Base-by-base conservation (phyloP, 208 protist genomes). In the Trypanosoma scelopori region DNA sequence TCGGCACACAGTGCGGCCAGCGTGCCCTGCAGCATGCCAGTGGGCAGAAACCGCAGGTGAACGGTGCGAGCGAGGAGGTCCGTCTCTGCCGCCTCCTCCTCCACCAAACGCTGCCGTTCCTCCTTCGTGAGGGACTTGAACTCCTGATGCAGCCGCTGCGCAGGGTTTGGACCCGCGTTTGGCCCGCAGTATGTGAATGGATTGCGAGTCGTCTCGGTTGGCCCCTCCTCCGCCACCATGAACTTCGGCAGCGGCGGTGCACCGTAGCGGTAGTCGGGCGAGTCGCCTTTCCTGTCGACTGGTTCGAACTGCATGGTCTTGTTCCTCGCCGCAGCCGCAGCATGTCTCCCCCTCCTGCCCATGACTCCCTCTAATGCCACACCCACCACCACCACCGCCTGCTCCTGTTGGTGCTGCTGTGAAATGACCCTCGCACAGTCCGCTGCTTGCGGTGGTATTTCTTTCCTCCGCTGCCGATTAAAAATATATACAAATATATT, bases 81-180 rank as follows among this genome's bases (percentile, higher is more conserved):
- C 3, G 74, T 76, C 5, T 71, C 68, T 20, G 66, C 72, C 20
- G 74, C 80, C 60, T 83, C 63, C 35, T 74, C 55, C 51, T 85
- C 72, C 43, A 56, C 55, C 3, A 70, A 32, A 4, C 61, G 69
- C 55, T 84, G 65, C 5, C 78, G 76, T 53, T 87, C 73, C 65
- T 79, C 74, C 55, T 88, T 87, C 22, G 69, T 61, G 16, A 91
- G 81, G 4, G 81, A 64, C 64, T 91, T 91, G 69, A 86, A 91
- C 59, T 84, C 76, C n/a, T 84, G 76, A 57, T 85, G 81, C 4
- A 82, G 66, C 0, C 71, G 79, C 9, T 82, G 51, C n/a, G 16
- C 9, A 0, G 50, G 28, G 41, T 67, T 58, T 27, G 48, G 11
- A 1, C 50, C 61, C n/a, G 35, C 65, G 55, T 75, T 71, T 13